Evolutionary conservation across 352 stramenopile species (phyloP).

Genomic region (Phytophthora hybrid): DNA sequence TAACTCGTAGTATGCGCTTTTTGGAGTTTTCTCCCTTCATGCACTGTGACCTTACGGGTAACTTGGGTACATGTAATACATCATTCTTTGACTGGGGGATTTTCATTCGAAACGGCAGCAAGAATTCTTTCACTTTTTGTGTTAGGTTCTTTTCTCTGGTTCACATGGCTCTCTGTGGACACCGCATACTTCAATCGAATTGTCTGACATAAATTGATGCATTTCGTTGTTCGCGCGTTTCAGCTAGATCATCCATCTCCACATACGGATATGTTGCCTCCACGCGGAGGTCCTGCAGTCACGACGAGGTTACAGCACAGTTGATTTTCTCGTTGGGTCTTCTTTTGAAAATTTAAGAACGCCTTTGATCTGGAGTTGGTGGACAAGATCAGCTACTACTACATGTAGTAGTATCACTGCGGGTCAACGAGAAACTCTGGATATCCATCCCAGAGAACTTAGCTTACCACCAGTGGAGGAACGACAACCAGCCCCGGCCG

Average conservation of each 20-base stretch:
- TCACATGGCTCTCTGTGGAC: neutral
- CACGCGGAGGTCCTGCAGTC: neutral
- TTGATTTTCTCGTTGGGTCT: neutral
- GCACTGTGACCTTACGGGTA: neutral
- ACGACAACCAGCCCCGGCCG: neutral
- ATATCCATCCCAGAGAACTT: neutral
- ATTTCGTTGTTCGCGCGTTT: neutral
- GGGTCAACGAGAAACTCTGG: too few relatives aligned
- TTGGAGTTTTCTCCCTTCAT: too few relatives aligned
- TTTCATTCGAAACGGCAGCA: neutral
- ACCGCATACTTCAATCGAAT: neutral
- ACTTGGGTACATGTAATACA: too few relatives aligned
- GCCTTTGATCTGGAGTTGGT: neutral
- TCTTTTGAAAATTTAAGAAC: neutral
- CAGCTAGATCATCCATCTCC: neutral
- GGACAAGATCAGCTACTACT: neutral
- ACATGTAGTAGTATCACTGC: too few relatives aligned
- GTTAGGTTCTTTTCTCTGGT: neutral
- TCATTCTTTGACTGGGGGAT: neutral
- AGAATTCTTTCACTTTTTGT: neutral
- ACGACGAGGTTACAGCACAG: neutral
- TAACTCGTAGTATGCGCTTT: too few relatives aligned
- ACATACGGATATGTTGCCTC: neutral
- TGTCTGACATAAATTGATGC: neutral
- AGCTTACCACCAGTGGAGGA: constrained; percentile 1